phyloP scores from a whole-genome alignment of 225 moss, liverwort and hornwort species.

The Marchantia polymorpha region DNA sequence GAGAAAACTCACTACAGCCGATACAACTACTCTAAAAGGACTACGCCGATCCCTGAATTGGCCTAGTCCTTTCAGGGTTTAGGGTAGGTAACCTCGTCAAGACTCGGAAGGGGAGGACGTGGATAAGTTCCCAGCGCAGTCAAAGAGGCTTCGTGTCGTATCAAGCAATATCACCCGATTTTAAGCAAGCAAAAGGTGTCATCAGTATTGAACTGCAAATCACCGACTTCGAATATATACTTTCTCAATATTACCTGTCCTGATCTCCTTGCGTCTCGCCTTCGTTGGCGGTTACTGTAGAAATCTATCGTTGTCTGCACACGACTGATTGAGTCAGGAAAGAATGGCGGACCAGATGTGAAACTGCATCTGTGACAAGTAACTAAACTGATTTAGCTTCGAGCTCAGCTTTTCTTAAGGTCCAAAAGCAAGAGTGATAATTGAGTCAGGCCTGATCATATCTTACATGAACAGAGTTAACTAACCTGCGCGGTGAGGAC shows the following conservation, averaged over 20 bases:
- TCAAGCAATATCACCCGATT: too few relatives aligned
- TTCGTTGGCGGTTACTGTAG: constrained; percentile 66
- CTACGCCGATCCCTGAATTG: not conserved
- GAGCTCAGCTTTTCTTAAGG: not conserved
- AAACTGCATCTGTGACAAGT: not conserved
- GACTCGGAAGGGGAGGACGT: too few relatives aligned
- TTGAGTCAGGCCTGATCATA: not conserved
- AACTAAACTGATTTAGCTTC: not conserved
- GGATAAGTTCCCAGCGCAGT: too few relatives aligned
- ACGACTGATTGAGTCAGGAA: not conserved
- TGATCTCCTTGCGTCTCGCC: constrained; percentile 52
- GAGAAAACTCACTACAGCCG: not conserved
- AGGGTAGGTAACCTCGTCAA: too few relatives aligned
- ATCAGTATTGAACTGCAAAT: not conserved
- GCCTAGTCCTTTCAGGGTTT: too few relatives aligned
- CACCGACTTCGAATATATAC: not conserved
- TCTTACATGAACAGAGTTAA: not conserved
- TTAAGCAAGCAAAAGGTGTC: not conserved
- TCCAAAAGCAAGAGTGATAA: not conserved
- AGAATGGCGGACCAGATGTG: not conserved
- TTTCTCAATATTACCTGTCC: constrained; percentile 51
- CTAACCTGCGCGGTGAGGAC: constrained; percentile 74
- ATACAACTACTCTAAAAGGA: not conserved
- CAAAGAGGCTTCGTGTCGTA: too few relatives aligned
- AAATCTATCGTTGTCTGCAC: constrained; percentile 86